phyloP scores from a whole-genome alignment of 106 monocot genomes.

The Allium cepa region DNA sequence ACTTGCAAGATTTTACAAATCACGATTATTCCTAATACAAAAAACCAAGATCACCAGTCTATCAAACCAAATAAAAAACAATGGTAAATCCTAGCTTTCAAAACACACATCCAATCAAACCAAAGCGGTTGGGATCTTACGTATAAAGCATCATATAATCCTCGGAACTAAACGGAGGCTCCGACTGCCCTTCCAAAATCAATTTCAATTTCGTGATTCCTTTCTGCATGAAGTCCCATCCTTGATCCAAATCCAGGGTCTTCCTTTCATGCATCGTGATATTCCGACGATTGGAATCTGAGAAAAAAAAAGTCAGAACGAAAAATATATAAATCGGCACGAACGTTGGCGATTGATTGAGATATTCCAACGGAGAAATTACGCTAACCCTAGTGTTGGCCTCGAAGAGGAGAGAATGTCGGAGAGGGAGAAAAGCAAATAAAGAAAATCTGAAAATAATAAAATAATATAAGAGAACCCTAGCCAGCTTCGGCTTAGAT shows the following conservation, averaged over 20 bases:
- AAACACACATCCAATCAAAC: background rate
- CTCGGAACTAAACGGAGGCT: constrained; percentile 58
- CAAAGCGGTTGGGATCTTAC: constrained; percentile 10
- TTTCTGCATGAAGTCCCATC: constrained; percentile 89
- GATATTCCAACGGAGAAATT: no score
- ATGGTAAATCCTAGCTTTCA: background rate
- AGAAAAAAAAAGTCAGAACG: no score
- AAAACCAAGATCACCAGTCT: background rate
- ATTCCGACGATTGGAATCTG: no score
- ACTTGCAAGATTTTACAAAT: no score
- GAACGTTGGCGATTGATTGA: no score
- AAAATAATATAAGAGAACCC: no score
- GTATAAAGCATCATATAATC: constrained; percentile 93
- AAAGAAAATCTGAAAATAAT: no score
- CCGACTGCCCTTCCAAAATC: constrained; percentile 62
- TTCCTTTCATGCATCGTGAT: constrained; percentile 20
- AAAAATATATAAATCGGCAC: no score
- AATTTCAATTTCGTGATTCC: constrained; percentile 84
- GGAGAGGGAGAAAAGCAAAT: no score
- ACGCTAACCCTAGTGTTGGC: no score
- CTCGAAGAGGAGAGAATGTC: no score
- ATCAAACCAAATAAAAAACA: background rate
- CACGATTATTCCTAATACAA: background rate
- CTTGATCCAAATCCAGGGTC: constrained; percentile 59
- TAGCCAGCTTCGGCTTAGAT: no score